These are phyloP conservation scores for Sarocladiaceae sp. DNA, from an alignment of 2,329 filamentous ascomycete genomes.

Conservation along the genomic window DNA sequence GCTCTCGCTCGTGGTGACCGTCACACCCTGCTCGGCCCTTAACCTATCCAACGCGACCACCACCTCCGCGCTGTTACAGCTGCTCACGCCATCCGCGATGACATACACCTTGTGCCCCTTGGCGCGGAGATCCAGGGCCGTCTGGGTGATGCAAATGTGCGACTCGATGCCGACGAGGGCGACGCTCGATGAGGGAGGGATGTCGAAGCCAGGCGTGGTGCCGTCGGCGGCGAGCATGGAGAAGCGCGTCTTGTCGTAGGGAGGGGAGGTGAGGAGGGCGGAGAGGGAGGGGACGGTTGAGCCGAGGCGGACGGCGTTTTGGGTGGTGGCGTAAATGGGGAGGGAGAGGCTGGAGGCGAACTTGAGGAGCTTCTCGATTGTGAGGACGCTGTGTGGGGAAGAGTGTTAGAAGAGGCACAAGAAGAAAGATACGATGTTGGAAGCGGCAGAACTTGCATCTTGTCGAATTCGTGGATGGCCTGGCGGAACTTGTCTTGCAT, in stretches of 20 bases:
- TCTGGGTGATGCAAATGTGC: slow-evolving; percentile 94
- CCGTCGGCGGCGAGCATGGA: slow-evolving; percentile 58
- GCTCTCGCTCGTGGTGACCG: slow-evolving; percentile 82
- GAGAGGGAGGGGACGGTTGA: slow-evolving; percentile 69
- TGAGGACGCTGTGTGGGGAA: slow-evolving; percentile 47
- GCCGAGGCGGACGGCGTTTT: slow-evolving; percentile 73
- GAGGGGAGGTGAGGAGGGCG: slow-evolving; percentile 42
- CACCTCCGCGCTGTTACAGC: slow-evolving; percentile 77
- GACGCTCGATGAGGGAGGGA: slow-evolving; percentile 44
- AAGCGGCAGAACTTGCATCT: slow-evolving; percentile 49
- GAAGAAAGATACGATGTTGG: background rate
- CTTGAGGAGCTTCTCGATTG: slow-evolving; percentile 61
- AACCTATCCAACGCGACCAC: slow-evolving; percentile 70
- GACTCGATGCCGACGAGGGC: slow-evolving; percentile 87
- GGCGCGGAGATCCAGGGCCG: slow-evolving; percentile 70
- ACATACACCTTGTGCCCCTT: slow-evolving; percentile 78
- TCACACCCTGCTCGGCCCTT: slow-evolving; percentile 61
- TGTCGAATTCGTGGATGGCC: slow-evolving; percentile 78
- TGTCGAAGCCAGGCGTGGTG: slow-evolving; percentile 22
- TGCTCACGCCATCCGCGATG: slow-evolving; percentile 83
- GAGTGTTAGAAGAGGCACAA: background rate
- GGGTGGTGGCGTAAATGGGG: slow-evolving; percentile 81
- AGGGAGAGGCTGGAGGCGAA: slow-evolving; percentile 61
- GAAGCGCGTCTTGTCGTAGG: slow-evolving; percentile 84
- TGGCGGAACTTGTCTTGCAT: slow-evolving; percentile 87